phyloP scores from a whole-genome alignment of 139 green algal species.

The Asterochloris erici region DNA sequence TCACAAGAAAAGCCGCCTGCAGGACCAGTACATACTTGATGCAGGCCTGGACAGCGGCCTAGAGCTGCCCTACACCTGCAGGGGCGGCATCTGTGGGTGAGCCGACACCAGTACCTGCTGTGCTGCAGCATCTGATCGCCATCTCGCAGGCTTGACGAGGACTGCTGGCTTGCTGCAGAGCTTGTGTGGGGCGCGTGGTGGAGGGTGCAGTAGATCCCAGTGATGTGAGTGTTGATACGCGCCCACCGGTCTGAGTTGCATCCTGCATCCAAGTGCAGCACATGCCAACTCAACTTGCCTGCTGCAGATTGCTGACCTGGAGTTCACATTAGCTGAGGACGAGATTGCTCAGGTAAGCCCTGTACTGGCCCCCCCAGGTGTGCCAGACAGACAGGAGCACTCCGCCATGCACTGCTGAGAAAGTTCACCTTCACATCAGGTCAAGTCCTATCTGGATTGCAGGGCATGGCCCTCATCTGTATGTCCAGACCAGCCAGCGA shows the following conservation, averaged over 20 bases:
- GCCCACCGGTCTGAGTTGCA: not conserved
- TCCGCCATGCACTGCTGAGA: not conserved
- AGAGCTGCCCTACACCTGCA: conserved; percentile 90
- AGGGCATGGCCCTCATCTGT: conserved; percentile 86
- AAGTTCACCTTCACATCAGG: not conserved
- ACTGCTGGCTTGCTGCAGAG: conserved; percentile 29
- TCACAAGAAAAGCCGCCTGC: not conserved
- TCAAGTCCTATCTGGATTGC: not conserved
- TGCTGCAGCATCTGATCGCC: not conserved
- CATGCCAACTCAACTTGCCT: not conserved
- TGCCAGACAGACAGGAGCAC: not conserved
- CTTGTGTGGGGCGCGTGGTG: conserved; percentile 76
- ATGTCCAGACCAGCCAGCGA: conserved; percentile 80
- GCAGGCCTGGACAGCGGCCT: conserved; percentile 76
- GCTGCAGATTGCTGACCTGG: conserved; percentile 72
- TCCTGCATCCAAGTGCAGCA: not conserved
- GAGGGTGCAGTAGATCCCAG: conserved; percentile 71
- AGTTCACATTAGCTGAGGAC: conserved; percentile 78
- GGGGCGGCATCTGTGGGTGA: conserved; percentile 62
- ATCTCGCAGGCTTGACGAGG: not conserved
- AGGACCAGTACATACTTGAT: conserved; percentile 90
- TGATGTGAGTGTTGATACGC: conserved; percentile 48
- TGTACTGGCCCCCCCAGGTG: not conserved
- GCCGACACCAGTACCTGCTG: not conserved
- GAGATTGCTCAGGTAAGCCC: conserved; percentile 52